Evolutionary conservation across 768 basidiomycete genomes (phyloP).

Genomic region (Peribolospora baueri): DNA sequence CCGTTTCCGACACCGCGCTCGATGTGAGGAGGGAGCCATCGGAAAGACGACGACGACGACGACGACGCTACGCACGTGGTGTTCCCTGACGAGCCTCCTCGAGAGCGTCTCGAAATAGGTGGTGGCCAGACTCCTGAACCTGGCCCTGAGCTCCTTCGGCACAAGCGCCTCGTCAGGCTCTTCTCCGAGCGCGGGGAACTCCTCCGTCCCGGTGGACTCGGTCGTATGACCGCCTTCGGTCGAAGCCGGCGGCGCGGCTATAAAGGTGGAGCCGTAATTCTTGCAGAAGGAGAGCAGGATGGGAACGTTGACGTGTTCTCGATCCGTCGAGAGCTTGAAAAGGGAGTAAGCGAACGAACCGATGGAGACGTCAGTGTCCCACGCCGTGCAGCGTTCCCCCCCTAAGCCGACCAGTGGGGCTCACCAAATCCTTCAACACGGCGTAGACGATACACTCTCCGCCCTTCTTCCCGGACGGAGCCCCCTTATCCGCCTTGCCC

Average conservation of each 20-base stretch:
- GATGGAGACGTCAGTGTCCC: no score
- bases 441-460: no score
- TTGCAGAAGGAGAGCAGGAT: conserved; percentile 80
- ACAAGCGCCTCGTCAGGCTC: conserved; percentile 41
- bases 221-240: neutral
- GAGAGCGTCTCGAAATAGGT: conserved; percentile 75
- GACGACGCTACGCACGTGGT: conserved; percentile 34
- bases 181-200: conserved; percentile 5
- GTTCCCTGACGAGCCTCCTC: conserved; percentile 76
- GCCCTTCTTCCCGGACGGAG: no score
- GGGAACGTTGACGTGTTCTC: conserved; percentile 62
- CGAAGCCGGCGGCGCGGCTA: conserved; percentile 14
- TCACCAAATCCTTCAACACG: no score
- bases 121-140: conserved; percentile 79
- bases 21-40: neutral
- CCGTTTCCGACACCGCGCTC: neutral
- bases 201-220: neutral
- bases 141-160: conserved; percentile 59
- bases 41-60: neutral
- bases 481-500: no score
- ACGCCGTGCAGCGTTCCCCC: no score
- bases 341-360: no score
- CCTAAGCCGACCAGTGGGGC: no score
- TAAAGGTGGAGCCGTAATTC: conserved; percentile 58
- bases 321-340: conserved; percentile 59